Evolutionary conservation across 1,139 yeast genomes (phyloP).

Genomic region (Nakaseomyces uthaithaninus): DNA sequence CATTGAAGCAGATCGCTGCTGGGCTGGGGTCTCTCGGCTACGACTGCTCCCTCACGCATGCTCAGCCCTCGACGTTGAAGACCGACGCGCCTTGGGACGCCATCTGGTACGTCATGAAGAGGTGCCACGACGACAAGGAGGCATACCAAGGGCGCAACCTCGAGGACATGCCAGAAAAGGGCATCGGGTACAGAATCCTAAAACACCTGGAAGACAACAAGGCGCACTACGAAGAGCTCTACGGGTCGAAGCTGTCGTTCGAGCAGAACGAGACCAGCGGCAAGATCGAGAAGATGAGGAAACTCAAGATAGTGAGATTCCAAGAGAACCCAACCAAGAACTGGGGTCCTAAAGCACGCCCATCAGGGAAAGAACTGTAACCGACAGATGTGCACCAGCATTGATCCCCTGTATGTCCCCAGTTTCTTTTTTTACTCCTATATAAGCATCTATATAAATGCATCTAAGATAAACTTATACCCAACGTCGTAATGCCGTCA

Average conservation of each 20-base stretch:
- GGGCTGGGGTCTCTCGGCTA: slow-evolving; percentile 86
- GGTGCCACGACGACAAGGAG: slow-evolving; percentile 49
- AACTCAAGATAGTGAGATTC: slow-evolving; percentile 71
- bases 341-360: slow-evolving; percentile 94
- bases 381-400: neutral
- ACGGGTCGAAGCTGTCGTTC: slow-evolving; percentile 35
- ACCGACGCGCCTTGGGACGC: slow-evolving; percentile 83
- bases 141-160: neutral
- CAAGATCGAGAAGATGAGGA: slow-evolving; percentile 52
- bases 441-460: no score
- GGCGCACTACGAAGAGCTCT: slow-evolving; percentile 3
- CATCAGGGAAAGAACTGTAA: slow-evolving; percentile 25
- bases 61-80: slow-evolving; percentile 75
- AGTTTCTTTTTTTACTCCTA: no score
- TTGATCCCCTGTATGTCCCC: neutral
- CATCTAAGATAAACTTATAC: no score
- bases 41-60: slow-evolving; percentile 78
- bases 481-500: no score
- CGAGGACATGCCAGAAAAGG: slow-evolving; percentile 6
- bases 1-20: slow-evolving; percentile 59
- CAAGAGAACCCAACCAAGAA: slow-evolving; percentile 88
- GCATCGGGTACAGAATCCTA: slow-evolving; percentile 46
- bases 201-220: slow-evolving; percentile 2
- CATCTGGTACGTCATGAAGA: slow-evolving; percentile 58
- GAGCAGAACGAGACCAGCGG: slow-evolving; percentile 51